Evolutionary conservation across 106 monocot genomes (phyloP), one percentile per base, ranked within the genome.

Genomic region (Dioscorea alata): DNA sequence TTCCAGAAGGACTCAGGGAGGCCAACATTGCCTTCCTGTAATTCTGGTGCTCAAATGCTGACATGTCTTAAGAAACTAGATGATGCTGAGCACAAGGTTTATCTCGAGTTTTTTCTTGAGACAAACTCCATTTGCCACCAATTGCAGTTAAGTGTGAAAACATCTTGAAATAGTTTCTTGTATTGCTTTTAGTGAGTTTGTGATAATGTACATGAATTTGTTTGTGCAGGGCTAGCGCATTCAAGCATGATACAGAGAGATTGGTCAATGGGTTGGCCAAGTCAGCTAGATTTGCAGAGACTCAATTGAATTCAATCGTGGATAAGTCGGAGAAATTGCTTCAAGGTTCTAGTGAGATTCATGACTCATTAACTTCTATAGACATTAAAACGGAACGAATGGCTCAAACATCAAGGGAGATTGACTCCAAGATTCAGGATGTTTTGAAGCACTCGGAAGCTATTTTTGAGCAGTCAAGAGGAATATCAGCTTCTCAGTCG

Each of bases 51-150:
- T 8, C 31, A 71, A 6, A 95, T 91, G 91, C 32, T 76, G 59
- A 70, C 68, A 2, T 95, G 91, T 69, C 76, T 83, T 32, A 86
- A 82, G 80, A 91, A 82, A 33, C 56, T 95, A 31, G 66, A 76
- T 50, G 91, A 88, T 28, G 70, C 61, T n/a, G 88, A 95, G 64
- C 79, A 86, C 14, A 79, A 80, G 42, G 77, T 81, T 31, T 95
- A 88, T 54, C 88, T 83, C 32, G 83, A 81, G 50, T 95, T 88
- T 73, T 95, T 85, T 64, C 75, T 85, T 23, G 78, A 91, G 65
- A 86, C 91, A 65, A 88, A 95, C 65, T 75, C 82, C 18, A 81
- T 95, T 25, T 95, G 94, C 76, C 85, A 95, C 69, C 94, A 88
- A 59, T 68, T 95, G 48, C 94, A 95, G 94, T 95, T 56, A 72